These are phyloP conservation scores for Saccharomyces eubayanus DNA, from an alignment of 805 yeast species.

Conservation along the genomic window DNA sequence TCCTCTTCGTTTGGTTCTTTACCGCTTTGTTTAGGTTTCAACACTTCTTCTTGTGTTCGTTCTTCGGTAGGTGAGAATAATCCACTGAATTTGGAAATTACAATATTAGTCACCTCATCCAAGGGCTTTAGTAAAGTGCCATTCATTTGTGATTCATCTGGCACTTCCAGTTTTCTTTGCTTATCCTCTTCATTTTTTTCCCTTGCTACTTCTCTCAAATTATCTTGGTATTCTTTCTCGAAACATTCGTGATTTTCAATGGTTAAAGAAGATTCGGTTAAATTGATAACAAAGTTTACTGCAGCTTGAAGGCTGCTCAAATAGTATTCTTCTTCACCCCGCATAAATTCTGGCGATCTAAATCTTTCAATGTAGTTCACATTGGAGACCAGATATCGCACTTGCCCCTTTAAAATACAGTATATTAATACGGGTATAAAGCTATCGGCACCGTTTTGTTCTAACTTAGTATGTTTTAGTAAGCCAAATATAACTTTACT, in stretches of 20 bases:
- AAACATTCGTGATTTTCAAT: constrained; percentile 52
- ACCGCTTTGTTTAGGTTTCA: not conserved
- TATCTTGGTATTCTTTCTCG: constrained; percentile 38
- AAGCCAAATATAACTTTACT: constrained; percentile 89
- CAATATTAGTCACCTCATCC: constrained; percentile 23
- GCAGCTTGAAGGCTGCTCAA: constrained; percentile 88
- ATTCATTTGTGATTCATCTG: not conserved
- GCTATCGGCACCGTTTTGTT: constrained; percentile 81
- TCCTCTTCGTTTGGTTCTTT: constrained; percentile 24
- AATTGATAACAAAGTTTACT: constrained; percentile 60
- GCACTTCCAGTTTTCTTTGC: not conserved
- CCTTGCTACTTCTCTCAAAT: constrained; percentile 35
- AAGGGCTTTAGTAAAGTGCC: constrained; percentile 9
- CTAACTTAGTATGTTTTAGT: constrained; percentile 55
- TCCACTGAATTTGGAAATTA: constrained; percentile 18
- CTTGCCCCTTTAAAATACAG: constrained; percentile 63
- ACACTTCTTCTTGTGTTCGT: constrained; percentile 2
- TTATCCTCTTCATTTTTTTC: constrained; percentile 16
- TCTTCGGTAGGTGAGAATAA: constrained; percentile 9
- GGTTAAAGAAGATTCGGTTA: constrained; percentile 51
- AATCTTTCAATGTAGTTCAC: constrained; percentile 79
- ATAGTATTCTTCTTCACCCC: constrained; percentile 88
- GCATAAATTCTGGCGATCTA: constrained; percentile 61
- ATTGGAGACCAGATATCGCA: constrained; percentile 63
- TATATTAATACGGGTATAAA: constrained; percentile 85